A percentile compares a stretch with the other conserved stretches of the same genome.
Conservation (phyloP, 257 asterid species). For the Primulina eburnea region DNA sequence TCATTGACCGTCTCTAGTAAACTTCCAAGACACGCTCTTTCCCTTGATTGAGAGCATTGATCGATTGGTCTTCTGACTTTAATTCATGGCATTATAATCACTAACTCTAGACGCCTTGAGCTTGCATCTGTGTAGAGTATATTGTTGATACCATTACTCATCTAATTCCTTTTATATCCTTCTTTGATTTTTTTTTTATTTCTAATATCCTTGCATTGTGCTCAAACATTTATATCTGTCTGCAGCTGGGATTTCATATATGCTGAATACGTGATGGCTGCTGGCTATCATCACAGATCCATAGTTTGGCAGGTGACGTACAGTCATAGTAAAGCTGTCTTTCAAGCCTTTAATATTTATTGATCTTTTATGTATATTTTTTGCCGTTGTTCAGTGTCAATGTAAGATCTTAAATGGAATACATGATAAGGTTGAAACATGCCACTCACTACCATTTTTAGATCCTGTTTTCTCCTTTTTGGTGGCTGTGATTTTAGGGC, state of each 20-base stretch:
- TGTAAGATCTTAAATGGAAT: background rate
- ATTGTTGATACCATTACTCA: background rate
- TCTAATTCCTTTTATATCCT: slow-evolving; percentile 1
- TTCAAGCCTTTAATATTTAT: background rate
- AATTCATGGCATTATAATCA: background rate
- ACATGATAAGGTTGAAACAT: background rate
- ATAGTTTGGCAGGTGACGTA: slow-evolving; percentile 93
- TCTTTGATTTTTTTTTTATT: background rate
- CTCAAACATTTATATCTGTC: slow-evolving; percentile 17
- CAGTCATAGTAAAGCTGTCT: slow-evolving; percentile 16
- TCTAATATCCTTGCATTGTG: background rate
- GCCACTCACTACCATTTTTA: background rate
- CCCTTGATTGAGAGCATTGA: background rate
- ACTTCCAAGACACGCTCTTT: background rate
- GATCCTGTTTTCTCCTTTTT: background rate
- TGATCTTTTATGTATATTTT: background rate
- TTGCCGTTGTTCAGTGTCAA: background rate
- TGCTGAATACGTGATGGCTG: slow-evolving; percentile 96
- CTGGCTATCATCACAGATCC: slow-evolving; percentile 86
- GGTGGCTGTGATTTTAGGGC: background rate
- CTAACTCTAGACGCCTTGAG: background rate
- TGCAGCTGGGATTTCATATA: slow-evolving; percentile 98
- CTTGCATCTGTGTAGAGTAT: background rate
- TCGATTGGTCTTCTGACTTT: background rate
- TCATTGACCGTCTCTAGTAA: background rate